Evolutionary conservation across 177 flowering plant species (phyloP).

Genomic region (Vitis hybrid): DNA sequence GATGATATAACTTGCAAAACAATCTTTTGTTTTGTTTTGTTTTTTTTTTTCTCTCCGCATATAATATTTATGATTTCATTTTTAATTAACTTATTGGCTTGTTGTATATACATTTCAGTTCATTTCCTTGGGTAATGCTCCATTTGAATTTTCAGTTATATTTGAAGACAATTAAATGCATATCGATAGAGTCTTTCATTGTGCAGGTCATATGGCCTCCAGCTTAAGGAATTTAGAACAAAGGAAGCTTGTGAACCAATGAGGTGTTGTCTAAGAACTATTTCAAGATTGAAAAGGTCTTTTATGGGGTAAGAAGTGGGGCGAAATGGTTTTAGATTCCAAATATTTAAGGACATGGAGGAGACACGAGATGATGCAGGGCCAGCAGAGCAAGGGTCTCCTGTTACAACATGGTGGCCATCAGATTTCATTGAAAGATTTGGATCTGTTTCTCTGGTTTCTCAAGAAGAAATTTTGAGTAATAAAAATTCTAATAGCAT

Average conservation of each 20-base stretch:
- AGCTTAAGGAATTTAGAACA: constrained; percentile 20
- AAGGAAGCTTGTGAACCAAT: constrained; percentile 18
- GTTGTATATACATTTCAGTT: neutral
- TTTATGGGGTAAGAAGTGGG: constrained; percentile 51
- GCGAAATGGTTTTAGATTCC: constrained; percentile 61
- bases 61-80: neutral
- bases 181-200: neutral
- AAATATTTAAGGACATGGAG: constrained; percentile 65
- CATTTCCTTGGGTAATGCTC: neutral
- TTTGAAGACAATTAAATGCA: neutral
- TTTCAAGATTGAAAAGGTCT: constrained; percentile 19
- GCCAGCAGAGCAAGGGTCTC: constrained; percentile 58
- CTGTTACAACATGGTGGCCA: constrained; percentile 72
- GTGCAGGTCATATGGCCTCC: constrained; percentile 39
- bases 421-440: constrained; percentile 69
- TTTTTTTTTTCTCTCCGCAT: neutral
- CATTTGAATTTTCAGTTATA: neutral
- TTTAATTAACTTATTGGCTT: too few relatives aligned
- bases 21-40: too few relatives aligned
- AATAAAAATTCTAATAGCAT: constrained; percentile 34
- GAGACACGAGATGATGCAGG: constrained; percentile 71
- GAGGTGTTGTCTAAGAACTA: constrained; percentile 19
- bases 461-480: constrained; percentile 49
- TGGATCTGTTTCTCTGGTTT: constrained; percentile 64
- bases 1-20: neutral